Evolutionary conservation across 2,329 filamentous ascomycete species (phyloP).

Genomic region (Balansia obtecta): DNA sequence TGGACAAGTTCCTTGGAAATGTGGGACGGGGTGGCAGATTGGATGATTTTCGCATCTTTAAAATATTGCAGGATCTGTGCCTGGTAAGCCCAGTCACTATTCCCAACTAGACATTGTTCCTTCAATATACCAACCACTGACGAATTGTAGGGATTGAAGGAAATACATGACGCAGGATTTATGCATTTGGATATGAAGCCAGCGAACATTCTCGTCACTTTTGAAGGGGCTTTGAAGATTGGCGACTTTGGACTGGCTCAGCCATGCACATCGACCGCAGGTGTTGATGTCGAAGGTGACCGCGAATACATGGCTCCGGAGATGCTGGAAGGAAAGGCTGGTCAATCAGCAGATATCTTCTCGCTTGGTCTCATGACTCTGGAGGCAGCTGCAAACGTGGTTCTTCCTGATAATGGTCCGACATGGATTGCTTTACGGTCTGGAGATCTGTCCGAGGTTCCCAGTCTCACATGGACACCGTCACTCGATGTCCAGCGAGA

Average conservation of each 20-base stretch:
- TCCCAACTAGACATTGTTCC: not conserved
- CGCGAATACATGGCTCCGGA: constrained; percentile 94
- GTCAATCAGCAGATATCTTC: constrained; percentile 88
- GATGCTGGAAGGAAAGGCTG: constrained; percentile 72
- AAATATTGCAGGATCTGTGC: constrained; percentile 79
- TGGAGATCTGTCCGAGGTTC: constrained; percentile 80
- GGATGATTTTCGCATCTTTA: constrained; percentile 98
- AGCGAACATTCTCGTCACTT: constrained; percentile 71
- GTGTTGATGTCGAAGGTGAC: constrained; percentile 85
- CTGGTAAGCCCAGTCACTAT: constrained; percentile 46
- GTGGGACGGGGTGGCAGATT: constrained; percentile 74
- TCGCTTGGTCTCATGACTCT: constrained; percentile 88
- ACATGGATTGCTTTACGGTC: constrained; percentile 84
- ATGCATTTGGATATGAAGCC: constrained; percentile 80
- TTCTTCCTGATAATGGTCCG: constrained; percentile 82
- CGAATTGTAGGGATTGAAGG: constrained; percentile 58
- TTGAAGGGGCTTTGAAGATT: constrained; percentile 73
- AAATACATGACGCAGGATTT: constrained; percentile 80
- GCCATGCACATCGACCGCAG: constrained; percentile 59
- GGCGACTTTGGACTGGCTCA: constrained; percentile 78
- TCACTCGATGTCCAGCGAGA: constrained; percentile 61
- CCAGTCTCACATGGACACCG: constrained; percentile 72
- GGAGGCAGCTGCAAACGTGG: constrained; percentile 88
- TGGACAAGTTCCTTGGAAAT: constrained; percentile 74
- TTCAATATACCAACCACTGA: constrained; percentile 4